phyloP scores from a whole-genome alignment of 2,329 filamentous ascomycete species.

The Talaromyces albobiverticillius region DNA sequence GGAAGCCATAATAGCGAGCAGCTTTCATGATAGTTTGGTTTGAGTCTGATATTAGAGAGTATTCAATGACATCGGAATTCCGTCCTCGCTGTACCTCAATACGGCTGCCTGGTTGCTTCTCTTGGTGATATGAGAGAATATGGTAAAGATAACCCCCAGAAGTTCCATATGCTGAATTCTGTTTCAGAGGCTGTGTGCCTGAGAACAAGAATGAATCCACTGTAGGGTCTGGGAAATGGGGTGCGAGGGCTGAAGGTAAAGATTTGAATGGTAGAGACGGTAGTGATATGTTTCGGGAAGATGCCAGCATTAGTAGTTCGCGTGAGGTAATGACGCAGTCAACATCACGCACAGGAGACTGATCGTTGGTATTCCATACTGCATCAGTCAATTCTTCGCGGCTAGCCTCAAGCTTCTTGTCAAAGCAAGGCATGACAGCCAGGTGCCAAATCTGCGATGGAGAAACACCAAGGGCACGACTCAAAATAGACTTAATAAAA shows the following conservation, averaged over 20 bases:
- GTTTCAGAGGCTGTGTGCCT: slow-evolving; percentile 32
- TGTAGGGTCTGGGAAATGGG: slow-evolving; percentile 68
- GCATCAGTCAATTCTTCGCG: slow-evolving; percentile 84
- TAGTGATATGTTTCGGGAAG: slow-evolving; percentile 75
- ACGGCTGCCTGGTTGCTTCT: slow-evolving; percentile 66
- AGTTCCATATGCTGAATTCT: slow-evolving; percentile 63
- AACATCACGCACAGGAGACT: slow-evolving; percentile 69
- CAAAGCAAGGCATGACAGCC: slow-evolving; percentile 97
- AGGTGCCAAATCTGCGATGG: slow-evolving; percentile 89
- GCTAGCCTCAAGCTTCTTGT: slow-evolving; percentile 97
- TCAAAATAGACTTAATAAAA: slow-evolving; percentile 81
- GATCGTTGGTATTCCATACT: slow-evolving; percentile 57
- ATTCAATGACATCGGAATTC: slow-evolving; percentile 90
- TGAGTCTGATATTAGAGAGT: slow-evolving; percentile 59
- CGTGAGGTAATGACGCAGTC: slow-evolving; percentile 98
- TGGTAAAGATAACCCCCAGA: slow-evolving; percentile 89
- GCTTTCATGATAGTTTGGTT: slow-evolving; percentile 68
- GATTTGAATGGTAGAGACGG: slow-evolving; percentile 64
- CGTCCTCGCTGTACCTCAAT: slow-evolving; percentile 73
- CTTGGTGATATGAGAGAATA: slow-evolving; percentile 71
- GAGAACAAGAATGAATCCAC: slow-evolving; percentile 75
- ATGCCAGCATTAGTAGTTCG: slow-evolving; percentile 85
- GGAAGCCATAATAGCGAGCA: slow-evolving; percentile 93
- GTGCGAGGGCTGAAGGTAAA: slow-evolving; percentile 44
- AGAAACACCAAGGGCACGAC: slow-evolving; percentile 66